Base-by-base conservation (phyloP, 768 basidiomycete species). In the Tephrocybe sp. region DNA sequence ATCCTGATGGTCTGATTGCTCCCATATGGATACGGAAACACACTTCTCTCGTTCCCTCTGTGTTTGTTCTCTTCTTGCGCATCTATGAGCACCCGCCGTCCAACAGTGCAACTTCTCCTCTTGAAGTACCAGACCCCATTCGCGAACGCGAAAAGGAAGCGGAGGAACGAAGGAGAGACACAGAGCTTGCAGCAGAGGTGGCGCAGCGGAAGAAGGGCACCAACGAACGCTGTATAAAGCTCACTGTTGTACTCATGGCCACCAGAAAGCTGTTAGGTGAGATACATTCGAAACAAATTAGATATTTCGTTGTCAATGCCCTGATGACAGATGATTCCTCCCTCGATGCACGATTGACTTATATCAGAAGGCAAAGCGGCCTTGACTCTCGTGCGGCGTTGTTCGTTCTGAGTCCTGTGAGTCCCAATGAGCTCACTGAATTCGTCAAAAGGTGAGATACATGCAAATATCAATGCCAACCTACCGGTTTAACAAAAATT, bases 11-110 rank as follows among this genome's bases (percentile, higher is more conserved):
- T 0, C 71, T 99, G 48, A 92, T 99, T 47, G 93, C 97, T 2
- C 97, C 97, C 1, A 92, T 98, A 64, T 99, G 97, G 97, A 84
- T 98, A 31, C 80, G 94, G 39, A 99, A 98, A 68, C 97, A 99
- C 62, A 90, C 90, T 0, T 83, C 90, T 1, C 83, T 97, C 30
- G 70, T 98, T 0, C 97, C 97, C 0, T 87, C 91, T 19, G 95
- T 98, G 0, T 96, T 98, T 66, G 89, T 98, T 8, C 75, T 97
- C 53, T 97, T 98, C 65, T 70, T 90, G 49, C 83, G 90, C 49
- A 74, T 98, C 53, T 93, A 76, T 62, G 95, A 98, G 65, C 71
- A 71, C 17, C 76, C 79, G 0, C 66, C 67, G 10, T 58, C 46
- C 17, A 36, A 68, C n/a, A 62, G 71, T 5, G 64, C 76, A 1